These are phyloP conservation scores for Ophiosphaerella narmari DNA, from an alignment of 2,329 filamentous ascomycete species.

Conservation along the genomic window DNA sequence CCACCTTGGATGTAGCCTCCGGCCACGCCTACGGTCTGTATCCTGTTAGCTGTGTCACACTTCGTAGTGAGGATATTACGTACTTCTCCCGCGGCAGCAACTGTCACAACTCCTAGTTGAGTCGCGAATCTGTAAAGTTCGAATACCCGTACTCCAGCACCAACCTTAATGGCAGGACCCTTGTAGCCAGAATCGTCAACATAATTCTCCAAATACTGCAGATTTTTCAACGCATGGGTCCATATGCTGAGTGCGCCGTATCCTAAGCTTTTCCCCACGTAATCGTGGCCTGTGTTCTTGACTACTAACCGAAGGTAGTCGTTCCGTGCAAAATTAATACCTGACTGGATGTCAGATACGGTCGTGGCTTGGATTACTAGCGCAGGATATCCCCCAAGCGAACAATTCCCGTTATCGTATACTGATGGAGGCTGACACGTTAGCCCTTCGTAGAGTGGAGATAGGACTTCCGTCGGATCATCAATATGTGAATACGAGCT, in stretches of 20 bases:
- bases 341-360: conserved; percentile 32
- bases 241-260: conserved; percentile 31
- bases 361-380: conserved; percentile 30
- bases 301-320: conserved; percentile 33
- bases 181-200: conserved; percentile 30
- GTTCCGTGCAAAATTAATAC: conserved; percentile 35
- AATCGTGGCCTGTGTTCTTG: conserved; percentile 42
- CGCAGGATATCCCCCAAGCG: conserved; percentile 31
- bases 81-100: conserved; percentile 30
- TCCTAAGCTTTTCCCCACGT: conserved; percentile 30
- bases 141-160: conserved; percentile 33
- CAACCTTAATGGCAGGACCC: conserved; percentile 33
- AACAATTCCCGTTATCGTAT: conserved; percentile 26
- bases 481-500: conserved; percentile 26
- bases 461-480: conserved; percentile 32
- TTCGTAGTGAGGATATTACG: not conserved
- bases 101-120: conserved; percentile 24
- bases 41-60: not conserved
- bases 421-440: conserved; percentile 31
- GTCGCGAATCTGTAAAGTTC: conserved; percentile 36
- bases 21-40: conserved; percentile 54
- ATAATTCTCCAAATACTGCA: conserved; percentile 29
- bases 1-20: conserved; percentile 51
- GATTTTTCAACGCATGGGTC: conserved; percentile 37
- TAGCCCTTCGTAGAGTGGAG: conserved; percentile 33